Conservation (phyloP, 352 stramenopile genomes). For the Phytophthora ramorum region DNA sequence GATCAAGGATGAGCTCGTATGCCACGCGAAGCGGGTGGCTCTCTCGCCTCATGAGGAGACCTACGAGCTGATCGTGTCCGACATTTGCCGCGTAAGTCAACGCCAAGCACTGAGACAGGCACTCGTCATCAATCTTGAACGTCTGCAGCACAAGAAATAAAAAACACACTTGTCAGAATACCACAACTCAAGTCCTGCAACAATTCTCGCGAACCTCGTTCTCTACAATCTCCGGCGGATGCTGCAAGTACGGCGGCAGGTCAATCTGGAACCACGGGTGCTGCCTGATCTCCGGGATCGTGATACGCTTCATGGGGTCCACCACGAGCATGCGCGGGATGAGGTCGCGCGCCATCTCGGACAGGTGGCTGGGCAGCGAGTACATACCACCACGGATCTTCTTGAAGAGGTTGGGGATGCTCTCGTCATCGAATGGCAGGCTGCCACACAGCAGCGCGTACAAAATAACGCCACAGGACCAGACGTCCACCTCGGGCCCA, state of each 20-base stretch:
- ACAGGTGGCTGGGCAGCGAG: slow-evolving; percentile 96
- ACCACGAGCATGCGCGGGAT: slow-evolving; percentile 99
- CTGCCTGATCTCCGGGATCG: slow-evolving; percentile 97
- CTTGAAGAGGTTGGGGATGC: slow-evolving; percentile 99
- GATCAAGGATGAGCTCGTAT: slow-evolving; percentile 98
- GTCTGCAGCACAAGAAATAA: slow-evolving; percentile 44
- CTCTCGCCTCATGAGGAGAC: slow-evolving; percentile 63
- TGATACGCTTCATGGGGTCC: slow-evolving; percentile 99
- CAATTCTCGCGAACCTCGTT: slow-evolving; percentile 85
- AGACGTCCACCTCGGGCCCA: slow-evolving; percentile 99
- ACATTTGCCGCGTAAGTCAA: slow-evolving; percentile 60
- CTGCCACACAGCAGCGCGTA: slow-evolving; percentile 99
- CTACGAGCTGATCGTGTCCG: slow-evolving; percentile 64
- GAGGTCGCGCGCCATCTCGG: slow-evolving; percentile 95
- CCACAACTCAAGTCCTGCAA: background rate
- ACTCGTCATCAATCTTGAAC: slow-evolving; percentile 85
- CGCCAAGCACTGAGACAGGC: slow-evolving; percentile 63
- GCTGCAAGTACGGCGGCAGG: slow-evolving; percentile 97
- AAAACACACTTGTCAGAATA: background rate
- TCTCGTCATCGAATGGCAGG: slow-evolving; percentile 99
- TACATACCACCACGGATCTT: slow-evolving; percentile 99
- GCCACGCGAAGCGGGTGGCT: slow-evolving; percentile 90
- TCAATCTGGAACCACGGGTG: slow-evolving; percentile 99
- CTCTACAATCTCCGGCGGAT: slow-evolving; percentile 96
- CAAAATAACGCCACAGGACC: slow-evolving; percentile 99